Conservation (phyloP, 2,329 filamentous ascomycete genomes). For the Stagonosporopsis rhizophila region DNA sequence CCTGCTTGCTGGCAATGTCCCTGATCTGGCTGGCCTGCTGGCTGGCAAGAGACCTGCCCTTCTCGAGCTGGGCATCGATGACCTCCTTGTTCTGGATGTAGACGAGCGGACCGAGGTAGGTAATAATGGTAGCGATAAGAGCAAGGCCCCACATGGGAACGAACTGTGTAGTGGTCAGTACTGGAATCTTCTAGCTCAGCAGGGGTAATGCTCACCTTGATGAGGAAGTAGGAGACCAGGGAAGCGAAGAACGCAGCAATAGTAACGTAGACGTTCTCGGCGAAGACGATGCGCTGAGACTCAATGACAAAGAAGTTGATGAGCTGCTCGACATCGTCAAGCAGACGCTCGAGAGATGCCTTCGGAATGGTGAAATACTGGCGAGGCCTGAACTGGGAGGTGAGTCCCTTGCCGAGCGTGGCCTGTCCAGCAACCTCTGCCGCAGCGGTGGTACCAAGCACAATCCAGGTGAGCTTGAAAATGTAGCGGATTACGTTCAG, state of each 20-base stretch:
- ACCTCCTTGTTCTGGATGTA: slow-evolving; percentile 71
- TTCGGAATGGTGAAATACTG: slow-evolving; percentile 72
- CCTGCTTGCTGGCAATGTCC: slow-evolving; percentile 66
- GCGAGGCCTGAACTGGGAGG: slow-evolving; percentile 66
- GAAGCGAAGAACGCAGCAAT: slow-evolving; percentile 65
- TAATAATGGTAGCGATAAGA: slow-evolving; percentile 62
- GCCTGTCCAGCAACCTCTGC: slow-evolving; percentile 65
- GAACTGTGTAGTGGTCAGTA: slow-evolving; percentile 43
- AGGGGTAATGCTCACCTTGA: slow-evolving; percentile 52
- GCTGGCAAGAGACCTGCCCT: slow-evolving; percentile 61
- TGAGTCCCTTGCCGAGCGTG: slow-evolving; percentile 64
- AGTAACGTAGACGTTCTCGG: slow-evolving; percentile 69
- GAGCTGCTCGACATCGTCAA: slow-evolving; percentile 69
- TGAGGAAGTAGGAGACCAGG: slow-evolving; percentile 68
- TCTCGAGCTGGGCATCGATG: slow-evolving; percentile 66
- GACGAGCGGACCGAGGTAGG: slow-evolving; percentile 67
- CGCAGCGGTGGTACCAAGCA: slow-evolving; percentile 65
- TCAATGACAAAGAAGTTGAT: slow-evolving; percentile 74
- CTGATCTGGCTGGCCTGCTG: slow-evolving; percentile 67
- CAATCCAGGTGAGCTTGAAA: slow-evolving; percentile 66
- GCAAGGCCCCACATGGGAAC: slow-evolving; percentile 70
- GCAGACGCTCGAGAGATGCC: slow-evolving; percentile 66
- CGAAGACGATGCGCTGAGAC: slow-evolving; percentile 70
- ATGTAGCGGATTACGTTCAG: slow-evolving; percentile 67
- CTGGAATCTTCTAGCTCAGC: too few species aligned